These are phyloP conservation scores for Lentinula sp. DNA, from an alignment of 768 basidiomycete genomes.

Conservation along the genomic window DNA sequence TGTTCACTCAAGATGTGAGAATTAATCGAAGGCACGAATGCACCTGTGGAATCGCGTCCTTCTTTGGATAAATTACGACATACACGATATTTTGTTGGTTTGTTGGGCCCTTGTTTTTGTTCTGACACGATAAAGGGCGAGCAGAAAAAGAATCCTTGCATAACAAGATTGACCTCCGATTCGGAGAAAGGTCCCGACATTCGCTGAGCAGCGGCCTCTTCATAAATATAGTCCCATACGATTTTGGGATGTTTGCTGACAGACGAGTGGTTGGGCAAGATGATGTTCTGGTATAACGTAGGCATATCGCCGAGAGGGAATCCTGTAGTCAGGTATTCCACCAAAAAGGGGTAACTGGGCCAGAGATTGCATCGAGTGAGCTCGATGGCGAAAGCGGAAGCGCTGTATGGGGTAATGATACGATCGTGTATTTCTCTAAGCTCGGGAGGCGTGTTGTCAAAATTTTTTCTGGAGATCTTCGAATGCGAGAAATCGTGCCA, in stretches of 20 bases:
- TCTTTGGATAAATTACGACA: slow-evolving; percentile 15
- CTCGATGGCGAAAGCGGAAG: too few relatives aligned
- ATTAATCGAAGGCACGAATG: slow-evolving; percentile 7
- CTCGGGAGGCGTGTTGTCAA: neutral
- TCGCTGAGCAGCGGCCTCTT: neutral
- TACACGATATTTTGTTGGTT: slow-evolving; percentile 11
- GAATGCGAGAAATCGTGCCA: neutral
- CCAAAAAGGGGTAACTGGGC: too few relatives aligned
- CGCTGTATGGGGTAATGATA: slow-evolving; percentile 30
- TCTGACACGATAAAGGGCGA: slow-evolving; percentile 14
- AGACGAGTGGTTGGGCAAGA: neutral
- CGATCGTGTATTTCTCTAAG: neutral
- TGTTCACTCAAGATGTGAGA: slow-evolving; percentile 9
- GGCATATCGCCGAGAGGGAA: slow-evolving; percentile 9
- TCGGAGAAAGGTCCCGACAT: slow-evolving; percentile 13
- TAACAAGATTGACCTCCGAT: slow-evolving; percentile 7
- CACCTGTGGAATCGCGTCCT: neutral
- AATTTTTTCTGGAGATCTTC: neutral
- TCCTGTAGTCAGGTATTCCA: too few relatives aligned
- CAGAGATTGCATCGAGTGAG: too few relatives aligned
- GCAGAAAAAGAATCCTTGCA: slow-evolving; percentile 11
- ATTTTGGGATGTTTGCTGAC: neutral
- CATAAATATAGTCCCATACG: neutral
- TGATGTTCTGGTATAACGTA: neutral
- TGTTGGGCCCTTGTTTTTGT: slow-evolving; percentile 8